Evolutionary conservation across 768 basidiomycete genomes (phyloP), one percentile per base, ranked within the genome.

Genomic region (Trametes sanguinea): DNA sequence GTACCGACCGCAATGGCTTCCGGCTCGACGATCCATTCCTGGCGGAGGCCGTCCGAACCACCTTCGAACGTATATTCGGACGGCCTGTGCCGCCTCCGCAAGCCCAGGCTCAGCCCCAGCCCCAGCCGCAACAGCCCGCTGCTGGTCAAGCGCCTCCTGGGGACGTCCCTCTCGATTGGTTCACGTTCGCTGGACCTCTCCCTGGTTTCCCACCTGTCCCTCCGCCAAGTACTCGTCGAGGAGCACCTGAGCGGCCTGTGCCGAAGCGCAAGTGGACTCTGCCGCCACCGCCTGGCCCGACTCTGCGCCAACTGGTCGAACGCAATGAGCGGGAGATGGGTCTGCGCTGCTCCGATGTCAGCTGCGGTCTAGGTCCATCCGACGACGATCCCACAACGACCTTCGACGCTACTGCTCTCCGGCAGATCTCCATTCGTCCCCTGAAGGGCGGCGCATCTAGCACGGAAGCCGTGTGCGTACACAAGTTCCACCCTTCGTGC

Each of bases 271-370:
- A 73, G 30, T 92, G 89, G 89, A 73, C 77, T 2, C 77, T 80
- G 1, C 89, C 89, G 0, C 74, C 85, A 0, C 76, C 87, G 0
- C 89, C 89, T 2, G 90, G 90, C 0, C 80, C 79, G 37, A 89
- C 89, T 6, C 74, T 92, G 46, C 87, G 91, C 30, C 84, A 92
- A 71, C 82, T 85, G 6, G 78, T 93, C 16, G 91, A 93, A 72
- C 80, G 82, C 61, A 79, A 83, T 57, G 91, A 92, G 72, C 82
- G 86, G 22, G 88, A 90, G 70, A 80, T 83, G 22, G 90, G 89
- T 0, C 69, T 90, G 67, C 78, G 91, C 51, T 93, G 91, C 71
- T 83, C 77, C 42, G 90, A 92, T 67, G 74, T 85, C 32, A 85
- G 84, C 62, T 93, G 91, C 72, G 89, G 88, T 2, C 71, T 91